phyloP scores from a whole-genome alignment of 495 filamentous ascomycete genomes.

The Apodospora peruviana region DNA sequence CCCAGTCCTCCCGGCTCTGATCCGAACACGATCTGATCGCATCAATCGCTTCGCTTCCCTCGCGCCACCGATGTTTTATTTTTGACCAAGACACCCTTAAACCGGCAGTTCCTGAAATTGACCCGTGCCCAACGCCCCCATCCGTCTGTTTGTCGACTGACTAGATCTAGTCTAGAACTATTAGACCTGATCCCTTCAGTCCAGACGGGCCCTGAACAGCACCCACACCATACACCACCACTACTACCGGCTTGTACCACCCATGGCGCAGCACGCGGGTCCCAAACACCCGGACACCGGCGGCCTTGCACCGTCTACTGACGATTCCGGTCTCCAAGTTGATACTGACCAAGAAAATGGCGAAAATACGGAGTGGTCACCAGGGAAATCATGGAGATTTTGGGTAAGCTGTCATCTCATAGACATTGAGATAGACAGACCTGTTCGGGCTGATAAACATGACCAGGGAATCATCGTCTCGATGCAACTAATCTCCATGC shows the following conservation, averaged over 20 bases:
- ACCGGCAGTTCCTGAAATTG: too few species aligned
- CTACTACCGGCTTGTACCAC: background rate
- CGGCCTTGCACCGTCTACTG: background rate
- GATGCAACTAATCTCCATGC: constrained; percentile 1
- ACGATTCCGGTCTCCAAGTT: background rate
- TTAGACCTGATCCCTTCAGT: too few species aligned
- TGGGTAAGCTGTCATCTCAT: background rate
- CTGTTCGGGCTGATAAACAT: background rate
- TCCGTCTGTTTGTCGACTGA: too few species aligned
- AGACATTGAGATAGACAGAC: background rate
- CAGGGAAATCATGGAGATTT: background rate
- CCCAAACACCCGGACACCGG: background rate
- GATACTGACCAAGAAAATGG: background rate
- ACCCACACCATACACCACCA: background rate
- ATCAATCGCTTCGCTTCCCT: too few species aligned
- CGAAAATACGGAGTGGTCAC: background rate
- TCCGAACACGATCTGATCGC: too few species aligned
- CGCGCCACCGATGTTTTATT: too few species aligned
- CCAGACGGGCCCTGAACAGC: too few species aligned
- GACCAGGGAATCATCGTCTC: background rate
- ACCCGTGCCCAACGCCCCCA: too few species aligned
- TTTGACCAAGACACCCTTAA: too few species aligned
- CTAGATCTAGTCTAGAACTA: too few species aligned
- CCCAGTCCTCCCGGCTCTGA: too few species aligned
- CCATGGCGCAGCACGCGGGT: background rate